These are phyloP conservation scores for Leptographium radiaticola DNA, from an alignment of 2,329 filamentous ascomycete genomes.

Conservation along the genomic window DNA sequence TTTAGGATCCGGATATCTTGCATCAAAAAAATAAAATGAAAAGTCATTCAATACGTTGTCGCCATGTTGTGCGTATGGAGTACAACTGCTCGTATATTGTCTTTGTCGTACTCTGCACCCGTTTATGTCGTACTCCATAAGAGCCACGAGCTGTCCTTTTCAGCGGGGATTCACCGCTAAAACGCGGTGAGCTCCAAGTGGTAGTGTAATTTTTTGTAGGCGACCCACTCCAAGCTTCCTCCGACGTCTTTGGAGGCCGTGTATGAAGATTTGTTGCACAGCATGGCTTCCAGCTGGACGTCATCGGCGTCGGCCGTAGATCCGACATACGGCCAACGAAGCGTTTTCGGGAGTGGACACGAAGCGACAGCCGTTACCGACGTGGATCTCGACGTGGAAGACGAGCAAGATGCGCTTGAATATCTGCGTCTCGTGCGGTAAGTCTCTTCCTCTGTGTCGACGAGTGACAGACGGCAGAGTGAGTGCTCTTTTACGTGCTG, in stretches of 20 bases:
- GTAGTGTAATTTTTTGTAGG: too few species aligned
- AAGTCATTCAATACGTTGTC: neutral
- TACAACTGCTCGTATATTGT: too few species aligned
- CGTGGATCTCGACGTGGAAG: constrained; percentile 53
- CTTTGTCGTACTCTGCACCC: too few species aligned
- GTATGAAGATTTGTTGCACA: neutral
- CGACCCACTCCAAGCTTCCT: neutral
- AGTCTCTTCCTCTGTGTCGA: constrained; percentile 17
- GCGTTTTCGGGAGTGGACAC: constrained; percentile 54
- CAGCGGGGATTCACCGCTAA: too few species aligned
- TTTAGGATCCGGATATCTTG: constrained; percentile 76
- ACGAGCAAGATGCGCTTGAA: constrained; percentile 52
- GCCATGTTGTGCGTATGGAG: too few species aligned
- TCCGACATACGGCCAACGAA: constrained; percentile 57
- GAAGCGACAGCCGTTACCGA: constrained; percentile 30
- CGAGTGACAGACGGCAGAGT: neutral
- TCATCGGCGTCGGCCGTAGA: constrained; percentile 31
- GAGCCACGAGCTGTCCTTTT: too few species aligned
- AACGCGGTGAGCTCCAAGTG: too few species aligned
- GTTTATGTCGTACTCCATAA: too few species aligned
- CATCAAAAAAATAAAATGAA: constrained; percentile 33
- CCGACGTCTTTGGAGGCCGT: too few species aligned
- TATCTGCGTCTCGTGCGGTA: constrained; percentile 63
- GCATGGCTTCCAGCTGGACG: neutral
- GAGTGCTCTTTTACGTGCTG: too few species aligned